Conservation (phyloP, 108 stramenopile species). For the Nannochloropsis oceanica region DNA sequence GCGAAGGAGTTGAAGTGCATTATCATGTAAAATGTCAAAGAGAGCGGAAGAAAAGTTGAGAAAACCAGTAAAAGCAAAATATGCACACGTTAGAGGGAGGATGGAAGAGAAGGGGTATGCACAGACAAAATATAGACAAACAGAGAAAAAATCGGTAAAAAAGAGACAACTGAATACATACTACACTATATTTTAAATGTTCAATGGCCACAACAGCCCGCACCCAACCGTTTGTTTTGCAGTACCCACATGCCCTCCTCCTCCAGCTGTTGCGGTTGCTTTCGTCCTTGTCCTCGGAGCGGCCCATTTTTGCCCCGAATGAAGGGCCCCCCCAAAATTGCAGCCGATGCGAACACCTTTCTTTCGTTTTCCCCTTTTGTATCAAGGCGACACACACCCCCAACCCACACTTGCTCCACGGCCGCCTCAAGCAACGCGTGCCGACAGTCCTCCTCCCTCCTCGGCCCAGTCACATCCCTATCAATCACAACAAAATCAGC, state of each 20-base stretch:
- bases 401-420: constrained; percentile 23
- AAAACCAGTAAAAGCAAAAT: background rate
- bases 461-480: background rate
- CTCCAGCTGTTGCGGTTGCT: background rate
- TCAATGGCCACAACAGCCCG: background rate
- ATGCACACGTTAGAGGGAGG: too few relatives aligned
- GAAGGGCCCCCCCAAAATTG: background rate
- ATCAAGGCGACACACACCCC: constrained; percentile 10
- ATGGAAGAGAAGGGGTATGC: too few relatives aligned
- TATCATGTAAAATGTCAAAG: background rate
- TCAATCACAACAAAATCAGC: constrained; percentile 31
- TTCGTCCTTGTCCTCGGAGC: background rate
- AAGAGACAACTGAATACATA: too few relatives aligned
- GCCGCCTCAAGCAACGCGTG: constrained; percentile 14
- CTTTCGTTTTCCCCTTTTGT: background rate
- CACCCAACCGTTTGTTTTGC: background rate
- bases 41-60: background rate
- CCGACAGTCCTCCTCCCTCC: background rate
- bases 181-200: too few relatives aligned
- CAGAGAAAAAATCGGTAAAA: too few relatives aligned
- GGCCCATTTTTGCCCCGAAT: constrained; percentile 24
- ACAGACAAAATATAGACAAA: too few relatives aligned
- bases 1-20: background rate
- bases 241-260: background rate
- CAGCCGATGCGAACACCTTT: background rate